Base-by-base conservation (phyloP, 768 basidiomycete species). In the Agrocybe praecox region DNA sequence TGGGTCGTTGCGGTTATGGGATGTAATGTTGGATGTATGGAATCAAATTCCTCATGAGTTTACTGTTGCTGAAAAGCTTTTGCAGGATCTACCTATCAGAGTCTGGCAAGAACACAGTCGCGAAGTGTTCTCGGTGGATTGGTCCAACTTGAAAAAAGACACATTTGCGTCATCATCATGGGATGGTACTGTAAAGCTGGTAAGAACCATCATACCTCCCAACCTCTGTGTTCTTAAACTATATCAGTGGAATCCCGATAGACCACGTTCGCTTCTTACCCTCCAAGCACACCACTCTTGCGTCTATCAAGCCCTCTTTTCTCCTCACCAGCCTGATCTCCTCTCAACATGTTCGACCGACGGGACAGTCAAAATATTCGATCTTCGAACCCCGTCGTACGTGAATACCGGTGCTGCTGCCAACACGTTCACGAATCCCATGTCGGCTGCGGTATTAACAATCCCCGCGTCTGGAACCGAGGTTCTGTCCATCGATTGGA, bases 21-120 rank as follows among this genome's bases (percentile, higher is more conserved):
- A 98, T 69, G 76, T 92, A 19, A 84, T 86, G 77, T 76, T 97
- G 46, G 88, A 94, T 65, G 94, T 96, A 74, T 65, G 76, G 61
- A 29, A 29, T 29, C 19, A 94, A 46, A 94, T 97, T 66, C 95
- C 95, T 2, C 90, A 92, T 14, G 81, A 87, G 68, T 75, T 98
- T 8, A 53, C 19, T 50, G 12, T 22, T 47, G 22, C 45, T 52
- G 18, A 56, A 11, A 40, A 15, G 2, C 18, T 40, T 26, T 44
- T 59, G 7, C 73, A 98, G 94, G 90, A 94, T 64, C 83, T 89
- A 52, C 96, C 96, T 1, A 89, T 98, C 62, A 86, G 87, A 58
- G 85, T 84, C 48, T 98, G 96, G 96, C 90, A 93, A 64, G 96
- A 98, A 72, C 96, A 98, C 72, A 85, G 88, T 12, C 85, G 88